Evolutionary conservation across 23 red algal species (phyloP), one percentile per base, ranked within the genome.

Genomic region (Gracilaria caudata): DNA sequence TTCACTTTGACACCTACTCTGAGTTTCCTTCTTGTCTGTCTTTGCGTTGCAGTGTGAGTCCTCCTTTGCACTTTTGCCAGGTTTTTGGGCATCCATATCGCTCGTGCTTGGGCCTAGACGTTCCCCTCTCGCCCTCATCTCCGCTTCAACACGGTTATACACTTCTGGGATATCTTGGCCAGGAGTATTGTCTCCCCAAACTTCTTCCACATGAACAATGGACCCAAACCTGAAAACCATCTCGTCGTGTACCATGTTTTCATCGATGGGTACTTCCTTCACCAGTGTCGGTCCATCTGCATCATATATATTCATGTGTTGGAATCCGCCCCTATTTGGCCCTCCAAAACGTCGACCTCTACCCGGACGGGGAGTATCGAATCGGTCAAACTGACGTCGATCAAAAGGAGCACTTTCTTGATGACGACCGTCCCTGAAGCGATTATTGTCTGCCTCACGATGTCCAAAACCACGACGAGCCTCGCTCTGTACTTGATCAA

Each of bases 351-450:
- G 0, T 16, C 30, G 61, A 16, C 61, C 61, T 16, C 61, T 35
- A 36, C 29, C 19, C 12, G 61, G 61, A 66, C 61, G 61, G 30
- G 61, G 61, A 4, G 13, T 36, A 37, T 66, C 61, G 36, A 66
- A 66, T 35, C 61, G 61, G 36, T 66, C 17, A 35, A 33, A 33
- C 61, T 36, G 61, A 36, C 61, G 61, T 16, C 61, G 61, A 66
- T 66, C 61, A 2, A 36, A 17, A 17, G 35, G 61, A 66, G 61
- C 26, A 36, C 29, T 5, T 17, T 19, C 26, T 16, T 11, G 30
- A 33, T 5, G 61, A 36, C 61, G 61, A 36, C 29, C 30, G 19
- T 30, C 61, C 36, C 61, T 35, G 32, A 35, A 66, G 17, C 61
- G 61, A 0, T 35, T 29, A 7, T 66, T 16, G 36, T 66, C 61